Base-by-base conservation (phyloP, 257 asterid species). In the Scutellaria minor region DNA sequence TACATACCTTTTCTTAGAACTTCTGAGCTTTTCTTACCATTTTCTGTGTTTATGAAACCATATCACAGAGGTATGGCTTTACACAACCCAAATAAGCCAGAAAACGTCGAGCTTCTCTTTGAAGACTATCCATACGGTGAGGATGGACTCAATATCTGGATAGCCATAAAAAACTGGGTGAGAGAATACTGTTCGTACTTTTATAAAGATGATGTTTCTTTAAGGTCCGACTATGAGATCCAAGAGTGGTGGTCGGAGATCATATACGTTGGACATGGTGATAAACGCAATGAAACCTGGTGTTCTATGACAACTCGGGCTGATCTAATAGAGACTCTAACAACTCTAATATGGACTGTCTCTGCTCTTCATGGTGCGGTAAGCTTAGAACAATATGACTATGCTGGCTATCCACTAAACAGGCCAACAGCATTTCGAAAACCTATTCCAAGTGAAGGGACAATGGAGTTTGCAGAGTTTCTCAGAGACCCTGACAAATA, bases 71-170 rank as follows among this genome's bases (percentile, higher is more conserved):
- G 84, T 8, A 76, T 85, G 79, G 87, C 90, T 9, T 31, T 77
- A 37, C 39, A 47, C 55, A 75, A 78, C 72, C 71, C 83, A 7
- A 59, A 78, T 51, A 73, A 27, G 69, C 83, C 73, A 46, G 81
- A 74, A 65, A 85, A 84, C 13, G 40, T 85, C 41, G 79, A 83
- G 62, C 87, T 85, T 70, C 73, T 80, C 59, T 60, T 85, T 50
- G 82, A 83, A 40, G 87, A 85, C 76, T 85, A 85, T 71, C 90
- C 90, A 10, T 82, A 78, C 52, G 89, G 64, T 68, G 80, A 75
- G 58, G 89, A 85, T 75, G 85, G 85, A 66, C 83, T 85, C 5
- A 87, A 85, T 20, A 81, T 85, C 18, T 85, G 90, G 90, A 71
- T 74, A 12, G 76, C 84, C 65, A 79, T 77, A 51, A 79, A 83